A percentile compares a stretch with the other conserved stretches of the same genome.
Conservation (phyloP, 441 rosid genomes). For the Breynia disticha region DNA sequence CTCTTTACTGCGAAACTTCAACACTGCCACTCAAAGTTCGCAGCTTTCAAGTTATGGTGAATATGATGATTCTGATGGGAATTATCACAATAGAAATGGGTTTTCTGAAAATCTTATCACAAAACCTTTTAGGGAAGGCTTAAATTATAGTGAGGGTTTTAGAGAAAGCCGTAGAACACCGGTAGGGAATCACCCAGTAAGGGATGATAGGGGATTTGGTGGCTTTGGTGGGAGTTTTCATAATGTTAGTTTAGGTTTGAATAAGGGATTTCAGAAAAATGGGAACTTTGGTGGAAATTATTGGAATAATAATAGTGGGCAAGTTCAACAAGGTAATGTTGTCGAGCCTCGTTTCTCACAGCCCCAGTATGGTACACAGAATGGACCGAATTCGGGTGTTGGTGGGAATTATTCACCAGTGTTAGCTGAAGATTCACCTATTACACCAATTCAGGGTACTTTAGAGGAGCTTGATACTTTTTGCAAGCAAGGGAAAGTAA, state of each 20-base stretch:
- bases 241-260: slow-evolving; percentile 5
- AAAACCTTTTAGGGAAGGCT: slow-evolving; percentile 14
- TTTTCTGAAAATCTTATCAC: slow-evolving; percentile 7
- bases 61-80: slow-evolving; percentile 7
- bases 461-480: slow-evolving; percentile 43
- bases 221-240: slow-evolving; percentile 6
- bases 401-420: not conserved
- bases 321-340: slow-evolving; percentile 4
- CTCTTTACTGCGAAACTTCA: slow-evolving; percentile 21
- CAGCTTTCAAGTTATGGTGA: slow-evolving; percentile 20
- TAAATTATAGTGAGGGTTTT: slow-evolving; percentile 25
- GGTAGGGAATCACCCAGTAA: slow-evolving; percentile 1
- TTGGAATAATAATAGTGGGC: slow-evolving; percentile 11
- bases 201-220: slow-evolving; percentile 8
- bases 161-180: slow-evolving; percentile 8
- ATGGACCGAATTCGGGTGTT: slow-evolving; percentile 4
- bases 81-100: slow-evolving; percentile 12
- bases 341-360: not conserved
- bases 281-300: slow-evolving; percentile 16
- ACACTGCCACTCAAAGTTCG: slow-evolving; percentile 41
- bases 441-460: slow-evolving; percentile 7
- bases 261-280: slow-evolving; percentile 14
- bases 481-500: slow-evolving; percentile 45
- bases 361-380: slow-evolving; percentile 1
- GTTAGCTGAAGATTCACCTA: slow-evolving; percentile 10